Evolutionary conservation across 306 rosid species (phyloP).

Genomic region (Abrus pulchellus): DNA sequence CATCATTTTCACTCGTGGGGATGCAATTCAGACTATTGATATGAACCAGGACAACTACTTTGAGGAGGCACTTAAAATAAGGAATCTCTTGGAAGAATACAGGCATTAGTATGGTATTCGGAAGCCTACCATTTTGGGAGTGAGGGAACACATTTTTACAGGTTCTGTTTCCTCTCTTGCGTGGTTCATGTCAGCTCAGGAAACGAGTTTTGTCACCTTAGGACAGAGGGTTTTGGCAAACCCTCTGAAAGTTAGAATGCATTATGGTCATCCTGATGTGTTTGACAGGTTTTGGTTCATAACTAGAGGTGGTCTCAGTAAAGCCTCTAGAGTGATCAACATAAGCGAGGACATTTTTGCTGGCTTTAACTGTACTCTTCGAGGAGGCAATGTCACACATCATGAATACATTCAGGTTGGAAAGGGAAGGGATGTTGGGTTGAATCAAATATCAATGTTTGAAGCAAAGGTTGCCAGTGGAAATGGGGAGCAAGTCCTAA

Average conservation of each 20-base stretch:
- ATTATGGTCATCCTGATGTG: slow-evolving; percentile 66
- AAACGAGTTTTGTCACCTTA: slow-evolving; percentile 63
- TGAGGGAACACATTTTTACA: slow-evolving; percentile 61
- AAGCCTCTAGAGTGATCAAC: slow-evolving; percentile 65
- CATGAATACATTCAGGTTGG: slow-evolving; percentile 66
- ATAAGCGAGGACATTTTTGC: slow-evolving; percentile 65
- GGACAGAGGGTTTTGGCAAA: slow-evolving; percentile 69
- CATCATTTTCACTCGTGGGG: slow-evolving; percentile 61
- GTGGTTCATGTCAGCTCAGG: slow-evolving; percentile 69
- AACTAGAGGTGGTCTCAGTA: slow-evolving; percentile 62
- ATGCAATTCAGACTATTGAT: slow-evolving; percentile 64
- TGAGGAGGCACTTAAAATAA: slow-evolving; percentile 63
- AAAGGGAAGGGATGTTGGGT: slow-evolving; percentile 67
- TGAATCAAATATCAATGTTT: slow-evolving; percentile 64
- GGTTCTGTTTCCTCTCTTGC: slow-evolving; percentile 69
- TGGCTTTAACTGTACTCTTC: slow-evolving; percentile 64
- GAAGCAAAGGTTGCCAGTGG: slow-evolving; percentile 69
- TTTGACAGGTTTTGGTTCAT: slow-evolving; percentile 67
- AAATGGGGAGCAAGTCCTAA: slow-evolving; percentile 63
- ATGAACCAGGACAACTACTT: slow-evolving; percentile 67
- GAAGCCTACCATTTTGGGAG: slow-evolving; percentile 62
- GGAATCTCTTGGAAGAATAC: slow-evolving; percentile 62
- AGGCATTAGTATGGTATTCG: slow-evolving; percentile 52
- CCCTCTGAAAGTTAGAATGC: slow-evolving; percentile 64
- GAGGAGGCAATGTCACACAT: slow-evolving; percentile 67